These are phyloP conservation scores for Casuarina cunninghamiana DNA, from an alignment of 306 rosid species.

Conservation along the genomic window DNA sequence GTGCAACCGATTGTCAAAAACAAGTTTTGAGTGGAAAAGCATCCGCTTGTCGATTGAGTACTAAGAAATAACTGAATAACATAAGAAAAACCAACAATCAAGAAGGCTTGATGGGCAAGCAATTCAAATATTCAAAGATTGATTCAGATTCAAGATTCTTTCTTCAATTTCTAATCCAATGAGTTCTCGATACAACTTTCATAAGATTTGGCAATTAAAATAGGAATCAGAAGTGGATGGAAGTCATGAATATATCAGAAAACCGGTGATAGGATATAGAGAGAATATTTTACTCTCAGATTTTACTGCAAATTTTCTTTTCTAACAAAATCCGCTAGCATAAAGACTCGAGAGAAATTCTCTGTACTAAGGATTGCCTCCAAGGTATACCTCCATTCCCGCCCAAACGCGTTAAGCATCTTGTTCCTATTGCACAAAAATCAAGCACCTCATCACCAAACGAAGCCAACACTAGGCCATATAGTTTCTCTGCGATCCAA, in stretches of 20 bases:
- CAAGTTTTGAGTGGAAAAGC: not conserved
- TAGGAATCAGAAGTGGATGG: not conserved
- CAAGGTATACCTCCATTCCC: not conserved
- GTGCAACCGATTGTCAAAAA: not conserved
- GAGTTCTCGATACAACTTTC: not conserved
- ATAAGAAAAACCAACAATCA: not conserved
- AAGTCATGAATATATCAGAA: not conserved
- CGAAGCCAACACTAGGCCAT: not conserved
- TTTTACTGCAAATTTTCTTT: not conserved
- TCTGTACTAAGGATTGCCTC: not conserved
- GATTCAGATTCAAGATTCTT: not conserved
- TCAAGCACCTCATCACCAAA: not conserved
- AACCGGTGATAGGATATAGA: not conserved
- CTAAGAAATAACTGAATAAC: not conserved
- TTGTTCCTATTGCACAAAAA: not conserved
- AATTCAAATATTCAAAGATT: not conserved
- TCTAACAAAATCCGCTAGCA: not conserved
- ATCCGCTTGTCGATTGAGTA: not conserved
- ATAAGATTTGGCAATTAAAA: not conserved
- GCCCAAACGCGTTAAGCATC: not conserved
- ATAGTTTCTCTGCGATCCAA: conserved; percentile 13
- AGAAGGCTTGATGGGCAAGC: not conserved
- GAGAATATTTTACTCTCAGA: not conserved
- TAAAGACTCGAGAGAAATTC: too few species aligned
- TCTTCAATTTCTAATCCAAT: not conserved